Conservation (phyloP, 768 basidiomycete genomes). For the Serendipita sp. region DNA sequence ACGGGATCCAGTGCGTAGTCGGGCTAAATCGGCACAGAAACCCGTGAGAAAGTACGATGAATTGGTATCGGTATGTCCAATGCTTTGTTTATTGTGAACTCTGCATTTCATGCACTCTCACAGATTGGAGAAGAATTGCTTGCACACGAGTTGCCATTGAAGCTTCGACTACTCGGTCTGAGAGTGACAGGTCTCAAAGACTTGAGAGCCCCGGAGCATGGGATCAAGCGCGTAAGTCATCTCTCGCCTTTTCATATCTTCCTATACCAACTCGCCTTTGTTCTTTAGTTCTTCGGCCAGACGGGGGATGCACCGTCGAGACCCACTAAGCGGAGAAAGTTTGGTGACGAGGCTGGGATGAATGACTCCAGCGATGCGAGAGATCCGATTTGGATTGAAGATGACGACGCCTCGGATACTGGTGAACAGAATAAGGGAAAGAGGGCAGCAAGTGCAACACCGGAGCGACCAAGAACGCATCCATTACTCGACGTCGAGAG, state of each 20-base stretch:
- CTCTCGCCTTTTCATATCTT: too few relatives aligned
- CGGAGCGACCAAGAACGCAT: slow-evolving; percentile 12
- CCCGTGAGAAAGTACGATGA: slow-evolving; percentile 71
- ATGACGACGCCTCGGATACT: slow-evolving; percentile 24
- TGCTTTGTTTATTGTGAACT: not conserved
- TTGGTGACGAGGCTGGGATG: not conserved
- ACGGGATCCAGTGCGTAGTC: slow-evolving; percentile 44
- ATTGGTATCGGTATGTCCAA: slow-evolving; percentile 44
- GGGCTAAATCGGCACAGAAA: slow-evolving; percentile 63
- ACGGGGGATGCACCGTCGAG: slow-evolving; percentile 25
- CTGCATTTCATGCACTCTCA: not conserved
- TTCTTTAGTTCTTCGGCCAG: slow-evolving; percentile 1
- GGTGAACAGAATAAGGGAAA: slow-evolving; percentile 11
- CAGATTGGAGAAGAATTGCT: slow-evolving; percentile 74
- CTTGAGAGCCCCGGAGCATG: slow-evolving; percentile 36
- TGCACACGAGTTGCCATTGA: slow-evolving; percentile 61
- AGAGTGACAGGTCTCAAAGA: slow-evolving; percentile 84
- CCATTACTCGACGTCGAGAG: not conserved
- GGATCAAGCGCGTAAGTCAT: slow-evolving; percentile 53
- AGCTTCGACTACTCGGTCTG: slow-evolving; percentile 73
- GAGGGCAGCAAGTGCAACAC: slow-evolving; percentile 9
- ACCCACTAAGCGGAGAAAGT: not conserved
- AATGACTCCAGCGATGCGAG: too few relatives aligned
- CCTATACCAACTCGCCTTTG: too few relatives aligned
- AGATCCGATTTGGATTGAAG: slow-evolving; percentile 16